These are phyloP conservation scores for Populus ilicifolia DNA, from an alignment of 345 rosid genomes.

Conservation along the genomic window DNA sequence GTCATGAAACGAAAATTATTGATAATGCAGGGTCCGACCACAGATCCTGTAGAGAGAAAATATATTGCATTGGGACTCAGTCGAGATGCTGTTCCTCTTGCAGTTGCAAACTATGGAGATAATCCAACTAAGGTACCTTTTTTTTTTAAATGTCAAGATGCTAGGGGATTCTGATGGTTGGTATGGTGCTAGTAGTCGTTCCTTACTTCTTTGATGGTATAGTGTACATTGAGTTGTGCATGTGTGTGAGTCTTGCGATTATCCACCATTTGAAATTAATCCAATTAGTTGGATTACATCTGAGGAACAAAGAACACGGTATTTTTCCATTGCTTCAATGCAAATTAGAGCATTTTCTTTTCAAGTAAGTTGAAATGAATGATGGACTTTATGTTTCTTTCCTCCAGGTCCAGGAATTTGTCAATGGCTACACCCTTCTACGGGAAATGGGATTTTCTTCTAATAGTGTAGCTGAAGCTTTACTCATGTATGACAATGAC, in stretches of 20 bases:
- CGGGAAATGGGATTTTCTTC: slow-evolving; percentile 86
- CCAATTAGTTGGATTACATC: not conserved
- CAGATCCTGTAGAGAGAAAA: slow-evolving; percentile 61
- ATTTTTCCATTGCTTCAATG: not conserved
- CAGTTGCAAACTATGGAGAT: slow-evolving; percentile 83
- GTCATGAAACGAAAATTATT: not conserved
- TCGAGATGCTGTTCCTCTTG: slow-evolving; percentile 66
- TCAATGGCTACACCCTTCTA: slow-evolving; percentile 47
- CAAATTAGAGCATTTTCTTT: not conserved
- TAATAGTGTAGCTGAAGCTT: slow-evolving; percentile 54
- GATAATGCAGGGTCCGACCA: slow-evolving; percentile 46
- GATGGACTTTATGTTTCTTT: not conserved
- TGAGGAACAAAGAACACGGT: not conserved
- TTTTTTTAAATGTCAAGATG: not conserved
- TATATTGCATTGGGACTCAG: slow-evolving; percentile 60
- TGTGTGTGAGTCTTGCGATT: not conserved
- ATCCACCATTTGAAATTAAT: too few species aligned
- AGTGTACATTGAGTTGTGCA: not conserved
- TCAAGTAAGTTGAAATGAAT: not conserved
- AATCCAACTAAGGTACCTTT: slow-evolving; percentile 65
- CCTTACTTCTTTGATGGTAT: not conserved
- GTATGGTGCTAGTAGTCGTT: not conserved
- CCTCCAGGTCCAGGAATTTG: slow-evolving; percentile 65
- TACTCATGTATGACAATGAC: slow-evolving; percentile 64
- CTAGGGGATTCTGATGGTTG: not conserved